Base-by-base conservation (phyloP, 768 basidiomycete species). In the Tylopilus felleus region DNA sequence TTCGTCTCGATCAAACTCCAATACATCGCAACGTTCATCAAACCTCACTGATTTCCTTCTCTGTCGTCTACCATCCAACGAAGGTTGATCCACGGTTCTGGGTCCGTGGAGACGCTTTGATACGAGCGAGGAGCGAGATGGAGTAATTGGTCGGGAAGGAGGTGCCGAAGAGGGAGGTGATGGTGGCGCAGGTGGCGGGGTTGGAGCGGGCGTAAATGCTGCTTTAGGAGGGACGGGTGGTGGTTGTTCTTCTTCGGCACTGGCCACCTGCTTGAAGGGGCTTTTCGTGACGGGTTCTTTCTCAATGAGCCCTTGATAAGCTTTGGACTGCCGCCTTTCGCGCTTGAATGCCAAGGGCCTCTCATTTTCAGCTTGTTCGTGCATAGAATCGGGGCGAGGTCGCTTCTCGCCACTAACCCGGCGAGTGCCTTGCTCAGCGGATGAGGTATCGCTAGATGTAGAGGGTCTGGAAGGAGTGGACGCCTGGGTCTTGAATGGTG, bases 221-320 rank as follows among this genome's bases (percentile, higher is more conserved):
- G 38, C 31, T 39, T 71, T 67, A 33, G 73, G 59, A 43, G 67
- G 65, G 35, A 65, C 59, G 28, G 63, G 61, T 8, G 70, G 68
- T 31, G 65, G 59, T 8, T 64, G 60, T 39, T 73, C 71, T 55
- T 72, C 70, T 56, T 64, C 62, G 17, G 47, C 36, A 23, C 47
- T 58, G 35, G 62, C 51, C 8, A 53, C 42, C 19, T 70, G 74
- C 57, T 74, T 82, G 75, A 93, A 93, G 21, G 91, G 90, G 62
- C 89, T 91, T 75, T 86, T 90, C 25, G 84, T 82, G 25, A 93
- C 90, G 8, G 85, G 85, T 65, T 90, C 88, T 62, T 79, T 84
- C 70, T 88, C 78, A 2, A 85, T 76, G 47, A 93, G 81, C 22
- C 80, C 83, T 63, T 90, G 86, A 58, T 86, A 86, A 6, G 77